Conservation (phyloP, 257 asterid genomes). For the Striga asiatica region DNA sequence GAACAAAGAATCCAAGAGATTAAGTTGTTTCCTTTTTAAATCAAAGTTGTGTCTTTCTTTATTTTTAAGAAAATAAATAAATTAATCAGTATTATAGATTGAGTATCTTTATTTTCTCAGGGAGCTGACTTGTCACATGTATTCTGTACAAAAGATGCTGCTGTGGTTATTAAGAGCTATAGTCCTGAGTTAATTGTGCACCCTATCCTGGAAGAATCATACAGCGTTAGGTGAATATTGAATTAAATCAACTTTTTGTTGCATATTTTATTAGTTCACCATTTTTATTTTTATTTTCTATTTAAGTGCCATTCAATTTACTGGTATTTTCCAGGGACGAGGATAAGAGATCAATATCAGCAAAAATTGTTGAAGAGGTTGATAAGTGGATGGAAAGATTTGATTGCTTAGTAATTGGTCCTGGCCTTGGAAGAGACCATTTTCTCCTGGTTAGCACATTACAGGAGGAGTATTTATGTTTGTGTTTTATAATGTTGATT, state of each 20-base stretch:
- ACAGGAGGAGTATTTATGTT: slow-evolving; percentile 2
- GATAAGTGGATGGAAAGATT: slow-evolving; percentile 98
- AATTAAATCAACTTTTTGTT: neutral
- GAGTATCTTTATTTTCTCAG: slow-evolving; percentile 29
- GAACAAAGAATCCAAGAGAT: neutral
- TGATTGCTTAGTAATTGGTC: slow-evolving; percentile 91
- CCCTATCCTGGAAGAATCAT: slow-evolving; percentile 91
- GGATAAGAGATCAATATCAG: slow-evolving; percentile 49
- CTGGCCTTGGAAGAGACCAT: slow-evolving; percentile 96
- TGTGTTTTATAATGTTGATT: neutral
- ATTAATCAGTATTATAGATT: neutral
- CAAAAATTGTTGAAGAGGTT: slow-evolving; percentile 67
- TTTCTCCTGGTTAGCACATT: slow-evolving; percentile 63
- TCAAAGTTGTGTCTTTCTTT: too few relatives aligned
- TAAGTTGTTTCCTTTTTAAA: neutral
- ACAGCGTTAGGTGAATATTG: slow-evolving; percentile 54
- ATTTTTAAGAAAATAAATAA: too few relatives aligned
- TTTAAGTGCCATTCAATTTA: slow-evolving; percentile 21
- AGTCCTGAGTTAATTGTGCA: slow-evolving; percentile 97
- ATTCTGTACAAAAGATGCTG: slow-evolving; percentile 95
- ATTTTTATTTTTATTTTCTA: slow-evolving; percentile 3
- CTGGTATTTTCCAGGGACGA: slow-evolving; percentile 53
- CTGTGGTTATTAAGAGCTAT: slow-evolving; percentile 78
- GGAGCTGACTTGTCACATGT: slow-evolving; percentile 98
- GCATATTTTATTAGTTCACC: neutral